Evolutionary conservation across 768 basidiomycete genomes (phyloP), one percentile per base, ranked within the genome.

Genomic region (Psilocybe sp.): DNA sequence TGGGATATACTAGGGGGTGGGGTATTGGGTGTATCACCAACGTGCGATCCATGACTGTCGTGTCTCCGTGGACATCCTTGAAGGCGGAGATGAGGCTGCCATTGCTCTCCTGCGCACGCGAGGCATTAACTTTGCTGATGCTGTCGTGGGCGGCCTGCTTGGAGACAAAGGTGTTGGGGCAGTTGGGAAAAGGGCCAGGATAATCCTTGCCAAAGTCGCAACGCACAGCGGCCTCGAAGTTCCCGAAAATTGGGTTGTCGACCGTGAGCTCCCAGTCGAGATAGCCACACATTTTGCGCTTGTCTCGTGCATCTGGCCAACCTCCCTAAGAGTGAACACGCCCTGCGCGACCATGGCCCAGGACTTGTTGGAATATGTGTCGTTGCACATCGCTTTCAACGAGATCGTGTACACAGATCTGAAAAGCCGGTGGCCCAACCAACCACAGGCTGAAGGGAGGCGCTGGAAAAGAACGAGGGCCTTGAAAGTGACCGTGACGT

Each of bases 221-320:
- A 32, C 73, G 72, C 0, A 88, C 79, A 60, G 78, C 78, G 0
- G 61, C 60, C 58, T 89, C 84, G 59, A 90, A 90, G 35, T 78
- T 81, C 3, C 60, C 54, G 0, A 91, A 69, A 0, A 82, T 82
- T 0, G 72, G 61, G 0, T 83, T 79, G 46, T 89, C 87, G 45
- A 89, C 85, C 38, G 84, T 88, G 5, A 91, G 73, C 60, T 90
- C 87, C 94, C 93, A 98, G 64, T 95, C 94, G 39, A 99, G 73
- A 61, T 98, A 98, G 12, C 81, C 75, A 60, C 79, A 92, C 86
- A 97, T 93, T 69, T 95, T 92, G 18, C 92, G 74, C 72, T 95
- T 93, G n/a, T n/a, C n/a, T n/a, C n/a, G n/a, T n/a, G n/a, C 92
- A 95, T 94, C 76, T 95, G 92, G 67, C 95, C 95, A 62, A 97